Base-by-base conservation (phyloP, 345 rosid genomes). In the Citrus unshiu region DNA sequence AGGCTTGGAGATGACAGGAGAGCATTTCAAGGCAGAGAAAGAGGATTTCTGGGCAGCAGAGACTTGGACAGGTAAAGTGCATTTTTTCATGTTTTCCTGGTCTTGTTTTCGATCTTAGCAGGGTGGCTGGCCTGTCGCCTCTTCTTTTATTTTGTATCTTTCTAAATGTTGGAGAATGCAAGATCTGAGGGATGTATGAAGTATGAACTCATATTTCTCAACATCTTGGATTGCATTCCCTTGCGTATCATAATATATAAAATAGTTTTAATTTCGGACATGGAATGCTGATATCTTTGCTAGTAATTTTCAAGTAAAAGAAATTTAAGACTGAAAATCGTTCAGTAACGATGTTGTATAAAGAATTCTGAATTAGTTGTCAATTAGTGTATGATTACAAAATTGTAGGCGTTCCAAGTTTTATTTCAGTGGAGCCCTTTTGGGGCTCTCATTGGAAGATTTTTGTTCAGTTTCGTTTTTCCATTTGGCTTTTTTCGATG, bases 1-100 rank as follows among this genome's bases (percentile, higher is more conserved):
- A 91, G 93, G 82, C 87, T 84, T 65, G 81, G 70, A 81, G 93
- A 90, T 72, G 98, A 93, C 39, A 86, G 98, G 90, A 90, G 93
- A 88, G 70, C 84, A 82, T 90, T 87, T 82, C 95, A 89, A 77
- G 93, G 92, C 82, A 91, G 90, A 83, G 99, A 94, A 69, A 89
- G 92, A 76, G 97, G 94, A 76, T 96, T 88, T 87, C 84, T 91
- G 70, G 90, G 85, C 76, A 85, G 81, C 87, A 87, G 94, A 77
- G 91, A 94, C 75, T 81, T 85, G 10, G 90, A 89, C 88, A 89
- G 98, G 98, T 96, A 81, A 86, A 34, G 30, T 30, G 68, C 19
- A 56, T 14, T 56, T 43, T 82, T 46, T 57, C 59, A 8, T 77
- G 9, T 27, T 25, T 77, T 64, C 60, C 13, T 63, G 46, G n/a